Evolutionary conservation across 1,284 basidiomycete genomes (phyloP), one percentile per base, ranked within the genome.

Genomic region (Trichosporon ovoides): DNA sequence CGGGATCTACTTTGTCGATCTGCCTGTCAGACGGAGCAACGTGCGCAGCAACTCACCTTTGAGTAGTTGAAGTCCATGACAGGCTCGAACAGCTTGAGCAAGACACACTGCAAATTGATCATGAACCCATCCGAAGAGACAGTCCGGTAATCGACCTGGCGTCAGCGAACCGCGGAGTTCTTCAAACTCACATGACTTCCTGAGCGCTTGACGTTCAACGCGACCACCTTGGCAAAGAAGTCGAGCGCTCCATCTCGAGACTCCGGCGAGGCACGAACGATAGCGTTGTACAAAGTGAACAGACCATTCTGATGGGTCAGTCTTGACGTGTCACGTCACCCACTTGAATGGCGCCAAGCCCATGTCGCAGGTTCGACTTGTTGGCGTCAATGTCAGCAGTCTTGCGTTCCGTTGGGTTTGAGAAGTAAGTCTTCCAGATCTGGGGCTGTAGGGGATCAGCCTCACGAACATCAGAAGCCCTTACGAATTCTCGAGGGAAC

Each of bases 61-160:
- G 87, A 85, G 69, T 87, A 95, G 56, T 83, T 85, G 0, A 89
- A 85, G 74, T 98, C 95, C 83, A 98, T 92, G 72, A 98, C 97
- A 0, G 96, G 96, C 66, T 93, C 91, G n/a, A 92, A 88, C 66
- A 99, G 90, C 19, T 87, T 84, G 40, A 94, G 80, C 22, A 98
- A 77, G 18, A 96, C 80, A 37, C 84, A 83, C 69, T 94, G 90
- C 38, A 95, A 68, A 68, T 98, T 98, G 61, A 91, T 83, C 87
- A 98, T 90, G 77, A 91, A 98, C 52, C 89, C 87, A 71, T 99
- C 95, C 0, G 86, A 87, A 0, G 93, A 86, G 5, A 98, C 94
- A 0, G 88, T 89, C 12, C 83, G 81, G 2, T 86, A 83, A 60
- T 95, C 88, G 35, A 98, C 89, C 84, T 89, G 56, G 5, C 59